Evolutionary conservation across 164 flowering plant species (phyloP).

Genomic region (Magnolia officinalis): DNA sequence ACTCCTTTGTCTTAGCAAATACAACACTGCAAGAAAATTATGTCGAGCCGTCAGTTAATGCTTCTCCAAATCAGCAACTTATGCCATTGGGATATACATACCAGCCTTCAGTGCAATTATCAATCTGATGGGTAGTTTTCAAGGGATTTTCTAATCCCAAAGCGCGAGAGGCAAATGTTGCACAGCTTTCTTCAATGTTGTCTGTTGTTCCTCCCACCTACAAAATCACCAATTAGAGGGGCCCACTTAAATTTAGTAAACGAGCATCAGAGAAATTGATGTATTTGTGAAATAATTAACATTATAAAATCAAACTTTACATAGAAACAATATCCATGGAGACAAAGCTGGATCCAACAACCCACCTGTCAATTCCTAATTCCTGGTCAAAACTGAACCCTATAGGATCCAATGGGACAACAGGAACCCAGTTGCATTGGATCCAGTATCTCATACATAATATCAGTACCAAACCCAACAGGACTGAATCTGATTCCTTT

Average conservation of each 20-base stretch:
- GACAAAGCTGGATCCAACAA: too few species aligned
- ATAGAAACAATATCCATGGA: too few species aligned
- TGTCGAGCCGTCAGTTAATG: slow-evolving; percentile 12
- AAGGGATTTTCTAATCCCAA: slow-evolving; percentile 62
- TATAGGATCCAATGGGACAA: too few species aligned
- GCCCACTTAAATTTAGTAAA: background rate
- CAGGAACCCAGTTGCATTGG: too few species aligned
- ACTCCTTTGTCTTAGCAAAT: slow-evolving; percentile 78
- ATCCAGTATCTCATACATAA: too few species aligned
- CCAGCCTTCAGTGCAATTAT: slow-evolving; percentile 98
- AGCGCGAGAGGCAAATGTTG: slow-evolving; percentile 86
- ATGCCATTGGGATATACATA: slow-evolving; percentile 20
- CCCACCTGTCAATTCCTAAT: too few species aligned
- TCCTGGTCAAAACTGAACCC: too few species aligned
- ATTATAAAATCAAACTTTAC: background rate
- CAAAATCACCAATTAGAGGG: background rate
- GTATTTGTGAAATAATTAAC: background rate
- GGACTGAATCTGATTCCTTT: too few species aligned
- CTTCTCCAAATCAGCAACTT: background rate
- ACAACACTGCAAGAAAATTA: slow-evolving; percentile 62
- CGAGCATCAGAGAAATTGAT: background rate
- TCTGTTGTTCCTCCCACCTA: slow-evolving; percentile 96
- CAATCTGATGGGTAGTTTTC: slow-evolving; percentile 93
- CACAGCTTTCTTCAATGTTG: slow-evolving; percentile 94
- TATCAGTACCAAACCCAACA: too few species aligned